These are phyloP conservation scores for Suhomyces xylopsoci DNA, from an alignment of 805 yeast species.

Conservation along the genomic window DNA sequence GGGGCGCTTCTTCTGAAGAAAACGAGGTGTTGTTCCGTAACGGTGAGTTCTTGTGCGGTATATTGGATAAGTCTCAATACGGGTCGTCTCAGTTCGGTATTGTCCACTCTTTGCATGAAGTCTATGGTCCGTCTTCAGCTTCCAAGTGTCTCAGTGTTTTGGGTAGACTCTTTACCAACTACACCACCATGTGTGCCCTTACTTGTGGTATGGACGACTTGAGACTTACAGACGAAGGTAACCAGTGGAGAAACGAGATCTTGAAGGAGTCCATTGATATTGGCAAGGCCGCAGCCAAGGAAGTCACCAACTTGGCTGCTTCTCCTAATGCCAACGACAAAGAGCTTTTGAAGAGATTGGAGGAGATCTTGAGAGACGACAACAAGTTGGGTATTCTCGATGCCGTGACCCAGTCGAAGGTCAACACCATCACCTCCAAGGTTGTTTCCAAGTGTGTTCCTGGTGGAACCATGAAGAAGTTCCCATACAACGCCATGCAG, in stretches of 20 bases:
- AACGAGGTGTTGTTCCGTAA: slow-evolving; percentile 80
- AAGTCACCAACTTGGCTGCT: slow-evolving; percentile 79
- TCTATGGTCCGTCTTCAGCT: slow-evolving; percentile 87
- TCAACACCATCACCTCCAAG: slow-evolving; percentile 86
- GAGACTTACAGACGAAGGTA: slow-evolving; percentile 88
- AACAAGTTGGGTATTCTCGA: slow-evolving; percentile 88
- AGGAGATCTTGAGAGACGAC: slow-evolving; percentile 93
- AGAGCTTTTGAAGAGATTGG: slow-evolving; percentile 83
- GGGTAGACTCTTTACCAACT: slow-evolving; percentile 92
- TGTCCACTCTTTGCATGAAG: slow-evolving; percentile 93
- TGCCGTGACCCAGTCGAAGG: slow-evolving; percentile 92
- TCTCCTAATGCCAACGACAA: slow-evolving; percentile 49
- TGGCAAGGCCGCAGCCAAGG: slow-evolving; percentile 91
- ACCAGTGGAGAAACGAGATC: slow-evolving; percentile 81
- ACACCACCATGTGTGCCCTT: slow-evolving; percentile 86
- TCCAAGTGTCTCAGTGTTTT: slow-evolving; percentile 88
- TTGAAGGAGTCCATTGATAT: slow-evolving; percentile 72
- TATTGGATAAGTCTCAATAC: slow-evolving; percentile 94
- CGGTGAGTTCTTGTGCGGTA: slow-evolving; percentile 90
- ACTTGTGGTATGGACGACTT: slow-evolving; percentile 99
- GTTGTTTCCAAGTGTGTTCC: slow-evolving; percentile 96
- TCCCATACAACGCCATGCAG: slow-evolving; percentile 97
- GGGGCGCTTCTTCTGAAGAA: slow-evolving; percentile 85
- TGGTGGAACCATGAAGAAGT: slow-evolving; percentile 89
- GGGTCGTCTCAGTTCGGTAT: slow-evolving; percentile 98